These are phyloP conservation scores for Clavispora carvajalis DNA, from an alignment of 805 yeast species.

Conservation along the genomic window DNA sequence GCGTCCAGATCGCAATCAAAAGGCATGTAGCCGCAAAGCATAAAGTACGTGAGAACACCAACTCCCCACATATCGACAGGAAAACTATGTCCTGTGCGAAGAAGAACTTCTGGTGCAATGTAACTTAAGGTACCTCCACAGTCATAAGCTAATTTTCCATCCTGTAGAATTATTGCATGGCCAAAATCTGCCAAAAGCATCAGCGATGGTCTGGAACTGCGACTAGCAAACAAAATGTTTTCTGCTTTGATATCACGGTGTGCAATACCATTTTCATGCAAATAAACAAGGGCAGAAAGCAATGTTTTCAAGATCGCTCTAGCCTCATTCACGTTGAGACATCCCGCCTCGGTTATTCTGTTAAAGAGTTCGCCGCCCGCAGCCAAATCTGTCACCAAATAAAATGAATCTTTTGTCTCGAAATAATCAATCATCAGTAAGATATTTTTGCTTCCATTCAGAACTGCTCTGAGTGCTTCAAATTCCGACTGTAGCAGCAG, in stretches of 20 bases:
- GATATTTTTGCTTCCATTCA: conserved; percentile 48
- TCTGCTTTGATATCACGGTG: conserved; percentile 75
- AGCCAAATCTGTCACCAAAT: conserved; percentile 62
- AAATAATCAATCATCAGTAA: conserved; percentile 63
- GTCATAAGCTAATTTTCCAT: conserved; percentile 7
- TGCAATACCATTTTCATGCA: conserved; percentile 55
- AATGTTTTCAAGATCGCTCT: conserved; percentile 45
- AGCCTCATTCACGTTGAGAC: conserved; percentile 44
- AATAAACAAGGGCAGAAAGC: conserved; percentile 49
- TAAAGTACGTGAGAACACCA: conserved; percentile 66
- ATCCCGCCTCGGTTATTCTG: conserved; percentile 41
- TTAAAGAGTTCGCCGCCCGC: conserved; percentile 66
- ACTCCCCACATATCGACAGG: conserved; percentile 73
- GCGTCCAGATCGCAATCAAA: conserved; percentile 68
- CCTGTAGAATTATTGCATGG: conserved; percentile 45
- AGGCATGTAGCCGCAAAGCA: conserved; percentile 71
- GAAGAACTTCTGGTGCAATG: conserved; percentile 66
- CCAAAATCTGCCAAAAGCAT: conserved; percentile 62
- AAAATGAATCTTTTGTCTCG: conserved; percentile 55
- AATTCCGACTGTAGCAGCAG: conserved; percentile 55
- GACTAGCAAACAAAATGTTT: conserved; percentile 47
- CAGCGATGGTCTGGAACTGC: conserved; percentile 29
- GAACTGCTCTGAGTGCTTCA: conserved; percentile 45
- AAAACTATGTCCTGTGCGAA: conserved; percentile 49
- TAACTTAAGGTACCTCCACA: conserved; percentile 61